Evolutionary conservation across 768 basidiomycete species (phyloP), one percentile per base, ranked within the genome.

Genomic region (Cubamyces sp.): DNA sequence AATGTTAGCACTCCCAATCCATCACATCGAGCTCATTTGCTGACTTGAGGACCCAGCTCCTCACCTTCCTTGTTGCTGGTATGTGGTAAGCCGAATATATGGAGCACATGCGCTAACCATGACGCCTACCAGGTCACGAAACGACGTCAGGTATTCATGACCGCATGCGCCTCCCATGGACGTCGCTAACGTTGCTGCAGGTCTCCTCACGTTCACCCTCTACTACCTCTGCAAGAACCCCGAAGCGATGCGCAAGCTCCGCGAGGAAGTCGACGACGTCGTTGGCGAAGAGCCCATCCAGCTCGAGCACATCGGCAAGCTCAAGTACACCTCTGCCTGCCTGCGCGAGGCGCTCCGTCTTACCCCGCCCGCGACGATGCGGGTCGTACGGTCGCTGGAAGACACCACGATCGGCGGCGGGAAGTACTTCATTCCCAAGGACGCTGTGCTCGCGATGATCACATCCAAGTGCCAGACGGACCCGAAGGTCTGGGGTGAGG

Each of bases 41-140:
- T 57, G 47, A 57, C 18, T 1, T 16, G 5, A 28, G 25, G 3
- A n/a, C 19, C 7, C 53, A 80, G 78, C 73, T 83, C 4, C 67
- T 80, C 18, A 83, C 82, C 1, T 83, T 83, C 75, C 70, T 83
- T 16, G 79, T 82, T 42, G 82, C 82, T 6, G 82, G 78, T 77
- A 23, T 3, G 2, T 19, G 8, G 54, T 8, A 5, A 7, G 18
- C 11, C 30, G 12, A 15, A 7, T 25, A 34, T 42, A 7, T n/a
- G 1, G 42, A 43, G 37, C 7, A 25, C 37, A 45, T 15, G 12
- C 25, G 9, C 34, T n/a, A n/a, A 48, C 28, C 16, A 50, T 19
- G 16, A 11, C 11, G 16, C n/a, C 11, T 43, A 30, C 14, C 8
- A 73, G 72, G 78, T 6, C 78, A 79, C 57, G 78, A 78, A 58